Evolutionary conservation across 352 stramenopile species (phyloP).

Genomic region (Phytophthora pisi): DNA sequence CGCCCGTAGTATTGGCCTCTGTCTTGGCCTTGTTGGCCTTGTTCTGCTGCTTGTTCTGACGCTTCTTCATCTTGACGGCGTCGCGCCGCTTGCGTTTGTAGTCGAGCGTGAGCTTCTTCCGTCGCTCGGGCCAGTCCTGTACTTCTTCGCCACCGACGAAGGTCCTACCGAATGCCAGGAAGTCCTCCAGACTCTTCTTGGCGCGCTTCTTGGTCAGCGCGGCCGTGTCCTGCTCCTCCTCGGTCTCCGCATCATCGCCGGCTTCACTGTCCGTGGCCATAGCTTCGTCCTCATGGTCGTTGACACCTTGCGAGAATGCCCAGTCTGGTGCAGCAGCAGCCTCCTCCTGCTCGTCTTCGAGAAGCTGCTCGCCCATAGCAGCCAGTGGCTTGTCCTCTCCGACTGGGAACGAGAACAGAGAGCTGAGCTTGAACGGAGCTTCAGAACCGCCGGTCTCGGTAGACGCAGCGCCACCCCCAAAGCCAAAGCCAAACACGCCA

Average conservation of each 20-base stretch:
- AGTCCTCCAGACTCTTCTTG: conserved; percentile 63
- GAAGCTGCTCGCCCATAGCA: conserved; percentile 53
- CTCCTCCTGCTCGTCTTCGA: conserved; percentile 50
- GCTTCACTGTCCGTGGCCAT: conserved; percentile 51
- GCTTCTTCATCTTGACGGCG: conserved; percentile 78
- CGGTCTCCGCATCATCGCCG: conserved; percentile 30
- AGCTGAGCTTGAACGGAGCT: conserved; percentile 70
- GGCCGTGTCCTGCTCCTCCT: conserved; percentile 24
- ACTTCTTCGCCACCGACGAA: conserved; percentile 47
- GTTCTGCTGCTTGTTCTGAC: conserved; percentile 64
- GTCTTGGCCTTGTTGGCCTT: conserved; percentile 32
- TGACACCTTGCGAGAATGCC: conserved; percentile 28
- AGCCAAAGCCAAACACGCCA: conserved; percentile 54
- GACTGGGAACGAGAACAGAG: conserved; percentile 69
- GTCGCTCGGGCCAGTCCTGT: conserved; percentile 56
- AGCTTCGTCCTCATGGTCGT: conserved; percentile 35
- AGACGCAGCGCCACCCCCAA: conserved; percentile 1
- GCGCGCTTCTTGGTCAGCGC: conserved; percentile 28
- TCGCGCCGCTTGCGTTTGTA: conserved; percentile 85
- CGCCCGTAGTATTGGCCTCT: conserved; percentile 4
- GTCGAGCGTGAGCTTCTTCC: conserved; percentile 80
- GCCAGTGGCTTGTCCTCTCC: conserved; percentile 52
- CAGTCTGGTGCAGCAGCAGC: conserved; percentile 17
- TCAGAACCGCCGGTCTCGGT: conserved; percentile 3
- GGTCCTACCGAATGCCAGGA: conserved; percentile 63